phyloP scores from a whole-genome alignment of 441 rosid genomes.

The Macaranga tanarius region DNA sequence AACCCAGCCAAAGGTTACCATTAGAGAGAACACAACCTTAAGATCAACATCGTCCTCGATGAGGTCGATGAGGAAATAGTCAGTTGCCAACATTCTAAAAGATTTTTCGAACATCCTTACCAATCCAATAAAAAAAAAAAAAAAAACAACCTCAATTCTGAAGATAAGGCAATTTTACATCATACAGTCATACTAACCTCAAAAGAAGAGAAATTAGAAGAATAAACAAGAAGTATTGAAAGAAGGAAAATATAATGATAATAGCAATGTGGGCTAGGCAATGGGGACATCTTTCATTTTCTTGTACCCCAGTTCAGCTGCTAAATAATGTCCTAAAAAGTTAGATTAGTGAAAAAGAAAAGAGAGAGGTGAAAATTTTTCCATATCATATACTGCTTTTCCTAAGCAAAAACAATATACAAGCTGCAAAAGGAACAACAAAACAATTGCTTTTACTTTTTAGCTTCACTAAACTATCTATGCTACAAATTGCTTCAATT shows the following conservation, averaged over 20 bases:
- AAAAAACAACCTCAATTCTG: not conserved
- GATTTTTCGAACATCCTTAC: no score
- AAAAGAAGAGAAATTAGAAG: not conserved
- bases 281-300: slow-evolving; percentile 7
- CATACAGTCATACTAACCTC: not conserved
- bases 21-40: not conserved
- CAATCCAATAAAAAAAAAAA: no score
- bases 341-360: slow-evolving; percentile 16
- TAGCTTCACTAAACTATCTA: slow-evolving; percentile 23
- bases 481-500: slow-evolving; percentile 22
- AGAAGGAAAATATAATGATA: no score
- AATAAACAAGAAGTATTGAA: not conserved
- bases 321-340: not conserved
- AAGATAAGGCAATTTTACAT: not conserved
- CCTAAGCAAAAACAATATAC: slow-evolving; percentile 30
- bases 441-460: slow-evolving; percentile 7
- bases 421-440: slow-evolving; percentile 22
- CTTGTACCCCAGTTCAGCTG: slow-evolving; percentile 3
- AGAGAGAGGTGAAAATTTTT: slow-evolving; percentile 10
- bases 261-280: not conserved
- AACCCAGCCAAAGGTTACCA: not conserved
- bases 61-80: no score
- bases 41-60: no score
- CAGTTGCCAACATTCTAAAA: no score
- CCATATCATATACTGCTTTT: slow-evolving; percentile 25